Percentiles rank a stretch among this genome's conserved stretches.
phyloP scores from a whole-genome alignment of 805 yeast species.

The Ogataea degrootiae region DNA sequence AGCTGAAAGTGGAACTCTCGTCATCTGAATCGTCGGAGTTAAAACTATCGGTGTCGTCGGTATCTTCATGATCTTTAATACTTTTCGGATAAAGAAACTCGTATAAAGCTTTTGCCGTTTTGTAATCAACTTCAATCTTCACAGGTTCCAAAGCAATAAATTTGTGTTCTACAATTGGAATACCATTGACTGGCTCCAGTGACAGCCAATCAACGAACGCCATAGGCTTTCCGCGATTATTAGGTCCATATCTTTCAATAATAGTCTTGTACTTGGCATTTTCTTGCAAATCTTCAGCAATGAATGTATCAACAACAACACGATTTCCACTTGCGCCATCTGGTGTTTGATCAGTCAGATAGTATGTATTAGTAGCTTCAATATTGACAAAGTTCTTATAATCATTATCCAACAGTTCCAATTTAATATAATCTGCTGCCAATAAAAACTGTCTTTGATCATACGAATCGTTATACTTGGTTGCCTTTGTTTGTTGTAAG shows the following conservation, averaged over 20 bases:
- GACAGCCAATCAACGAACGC: conserved; percentile 47
- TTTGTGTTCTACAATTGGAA: conserved; percentile 48
- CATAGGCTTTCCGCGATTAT: conserved; percentile 27
- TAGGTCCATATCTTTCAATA: conserved; percentile 34
- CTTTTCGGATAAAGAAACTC: conserved; percentile 26
- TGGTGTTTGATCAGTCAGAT: conserved; percentile 54
- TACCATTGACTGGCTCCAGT: conserved; percentile 62
- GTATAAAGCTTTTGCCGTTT: conserved; percentile 45
- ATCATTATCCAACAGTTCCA: conserved; percentile 61
- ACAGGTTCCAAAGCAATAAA: conserved; percentile 48
- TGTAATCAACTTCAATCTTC: conserved; percentile 52
- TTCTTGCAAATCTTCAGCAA: conserved; percentile 63
- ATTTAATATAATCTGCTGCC: conserved; percentile 62
- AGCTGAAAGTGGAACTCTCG: neutral
- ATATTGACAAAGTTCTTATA: conserved; percentile 69
- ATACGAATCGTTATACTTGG: conserved; percentile 29
- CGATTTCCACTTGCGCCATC: conserved; percentile 68
- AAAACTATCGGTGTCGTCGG: neutral
- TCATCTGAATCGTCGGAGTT: conserved; percentile 1
- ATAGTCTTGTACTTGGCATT: conserved; percentile 65
- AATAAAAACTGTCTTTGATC: conserved; percentile 51
- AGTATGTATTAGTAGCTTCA: conserved; percentile 58
- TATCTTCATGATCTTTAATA: conserved; percentile 1
- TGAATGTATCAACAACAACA: conserved; percentile 59
- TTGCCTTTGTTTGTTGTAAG: conserved; percentile 25